Percentiles rank a stretch among this genome's conserved stretches.
phyloP scores from a whole-genome alignment of 108 stramenopile species.

The Nitzschia putrida region DNA sequence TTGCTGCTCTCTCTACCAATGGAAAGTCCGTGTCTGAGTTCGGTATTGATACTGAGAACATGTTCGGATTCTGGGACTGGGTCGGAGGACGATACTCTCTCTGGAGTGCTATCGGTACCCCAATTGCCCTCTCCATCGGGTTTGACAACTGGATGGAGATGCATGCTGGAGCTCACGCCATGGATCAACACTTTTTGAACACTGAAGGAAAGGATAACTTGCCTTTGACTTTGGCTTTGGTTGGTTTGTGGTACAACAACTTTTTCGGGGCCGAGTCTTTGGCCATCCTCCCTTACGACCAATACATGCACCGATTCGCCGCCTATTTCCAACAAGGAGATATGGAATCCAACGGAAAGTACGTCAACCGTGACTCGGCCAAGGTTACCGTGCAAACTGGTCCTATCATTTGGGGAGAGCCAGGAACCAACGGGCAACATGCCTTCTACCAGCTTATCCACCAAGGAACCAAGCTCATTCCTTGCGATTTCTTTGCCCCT shows the following conservation, averaged over 20 bases:
- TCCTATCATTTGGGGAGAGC: conserved; percentile 95
- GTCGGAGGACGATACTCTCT: conserved; percentile 95
- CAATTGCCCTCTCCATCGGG: conserved; percentile 91
- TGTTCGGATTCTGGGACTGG: conserved; percentile 99
- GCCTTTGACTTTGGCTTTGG: conserved; percentile 91
- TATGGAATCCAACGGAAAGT: conserved; percentile 99
- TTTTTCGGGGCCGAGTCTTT: conserved; percentile 92
- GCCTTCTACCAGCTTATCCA: conserved; percentile 99
- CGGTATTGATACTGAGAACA: conserved; percentile 91
- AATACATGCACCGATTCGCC: conserved; percentile 94
- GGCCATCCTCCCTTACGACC: conserved; percentile 95
- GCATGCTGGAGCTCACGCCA: conserved; percentile 96
- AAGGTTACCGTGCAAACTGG: conserved; percentile 61
- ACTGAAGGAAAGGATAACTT: conserved; percentile 90
- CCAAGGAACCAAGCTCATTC: conserved; percentile 89
- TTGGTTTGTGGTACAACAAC: conserved; percentile 98
- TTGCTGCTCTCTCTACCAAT: conserved; percentile 87
- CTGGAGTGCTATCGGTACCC: conserved; percentile 88
- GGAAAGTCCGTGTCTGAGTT: conserved; percentile 67
- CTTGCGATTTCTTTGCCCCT: conserved; percentile 95
- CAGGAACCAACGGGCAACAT: conserved; percentile 98
- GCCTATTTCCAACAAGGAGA: conserved; percentile 99
- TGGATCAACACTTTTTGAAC: conserved; percentile 96
- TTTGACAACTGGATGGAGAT: conserved; percentile 88
- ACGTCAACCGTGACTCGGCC: conserved; percentile 72